Base-by-base conservation (phyloP, 192 early-diverging fungal genomes). In the Jimgerdemannia lactiflua region DNA sequence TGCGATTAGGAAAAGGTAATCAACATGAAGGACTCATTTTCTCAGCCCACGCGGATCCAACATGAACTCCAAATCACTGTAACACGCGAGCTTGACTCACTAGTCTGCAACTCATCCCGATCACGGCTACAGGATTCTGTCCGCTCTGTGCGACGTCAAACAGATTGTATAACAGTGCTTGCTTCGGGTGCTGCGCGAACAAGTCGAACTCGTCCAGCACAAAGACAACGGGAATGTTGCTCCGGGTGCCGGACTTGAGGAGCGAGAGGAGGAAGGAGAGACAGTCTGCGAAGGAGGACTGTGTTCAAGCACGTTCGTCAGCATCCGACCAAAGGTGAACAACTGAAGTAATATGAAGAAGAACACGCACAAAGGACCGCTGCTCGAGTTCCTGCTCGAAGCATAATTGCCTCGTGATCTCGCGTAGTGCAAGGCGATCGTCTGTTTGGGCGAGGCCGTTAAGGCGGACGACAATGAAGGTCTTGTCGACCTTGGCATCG, bases 121-220 rank as follows among this genome's bases (percentile, higher is more conserved):
- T 82, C 3, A 98, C 94, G 4, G 91, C 92, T 67, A 99, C 86
- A 0, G 95, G 95, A 64, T 88, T 93, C 71, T 93, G 90, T 71
- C 91, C 88, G 76, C 88, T 94, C 81, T 96, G 95, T 14, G 91
- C 90, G 63, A 94, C 86, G 77, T 98, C 97, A 83, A 99, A 95
- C 39, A 99, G 80, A 72, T 96, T 98, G 77, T 99, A 98, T 4
- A 99, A 83, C 39, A 99, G 84, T 3, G 92, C 88, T 75, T 99
- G 96, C 70, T 95, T 97, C n/a, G 94, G 89, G 72, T 98, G 95
- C 70, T 92, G 87, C 0, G 95, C 93, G 82, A 99, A 95, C 43
- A 94, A 77, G 81, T 98, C 96, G 80, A 99, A 94, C 75, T 97
- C 95, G 64, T 99, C 97, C 64, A 99, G 80, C 17, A 97, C 83